phyloP scores from a whole-genome alignment of 2,329 filamentous ascomycete genomes.

The Hymenoscyphus scutula region DNA sequence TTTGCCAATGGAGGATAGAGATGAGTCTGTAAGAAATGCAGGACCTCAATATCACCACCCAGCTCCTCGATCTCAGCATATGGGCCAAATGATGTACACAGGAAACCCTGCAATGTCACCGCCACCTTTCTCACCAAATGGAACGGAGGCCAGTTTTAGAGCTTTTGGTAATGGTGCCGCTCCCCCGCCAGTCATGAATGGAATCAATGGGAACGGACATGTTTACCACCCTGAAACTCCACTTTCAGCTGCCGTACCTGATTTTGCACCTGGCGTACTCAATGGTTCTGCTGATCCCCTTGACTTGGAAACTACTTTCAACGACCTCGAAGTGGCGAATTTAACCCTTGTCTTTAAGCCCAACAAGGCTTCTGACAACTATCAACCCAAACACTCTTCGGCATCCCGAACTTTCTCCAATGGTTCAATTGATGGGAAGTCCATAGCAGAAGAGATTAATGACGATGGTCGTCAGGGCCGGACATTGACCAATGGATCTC shows the following conservation, averaged over 20 bases:
- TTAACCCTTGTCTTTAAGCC: constrained; percentile 50
- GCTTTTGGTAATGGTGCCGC: constrained; percentile 26
- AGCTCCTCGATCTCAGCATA: constrained; percentile 22
- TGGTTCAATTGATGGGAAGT: constrained; percentile 52
- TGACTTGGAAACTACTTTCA: constrained; percentile 44
- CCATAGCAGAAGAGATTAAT: constrained; percentile 47
- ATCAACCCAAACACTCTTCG: constrained; percentile 39
- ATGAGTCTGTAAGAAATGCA: constrained; percentile 69
- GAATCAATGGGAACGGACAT: constrained; percentile 45
- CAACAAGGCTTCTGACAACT: constrained; percentile 38
- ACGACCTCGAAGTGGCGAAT: constrained; percentile 50
- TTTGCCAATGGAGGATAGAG: constrained; percentile 66
- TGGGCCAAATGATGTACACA: constrained; percentile 30
- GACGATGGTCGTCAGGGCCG: constrained; percentile 41
- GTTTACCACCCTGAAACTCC: constrained; percentile 46
- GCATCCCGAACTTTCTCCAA: constrained; percentile 53
- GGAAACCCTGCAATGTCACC: constrained; percentile 32
- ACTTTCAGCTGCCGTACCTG: constrained; percentile 61
- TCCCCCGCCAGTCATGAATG: constrained; percentile 10
- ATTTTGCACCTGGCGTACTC: constrained; percentile 44
- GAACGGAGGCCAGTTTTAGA: constrained; percentile 29
- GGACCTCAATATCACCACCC: constrained; percentile 52
- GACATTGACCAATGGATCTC: constrained; percentile 38
- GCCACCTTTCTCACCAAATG: constrained; percentile 34
- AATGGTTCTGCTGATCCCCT: constrained; percentile 28